Base-by-base conservation (phyloP, 148 eudicot species). In the Nepenthes mirabilis region DNA sequence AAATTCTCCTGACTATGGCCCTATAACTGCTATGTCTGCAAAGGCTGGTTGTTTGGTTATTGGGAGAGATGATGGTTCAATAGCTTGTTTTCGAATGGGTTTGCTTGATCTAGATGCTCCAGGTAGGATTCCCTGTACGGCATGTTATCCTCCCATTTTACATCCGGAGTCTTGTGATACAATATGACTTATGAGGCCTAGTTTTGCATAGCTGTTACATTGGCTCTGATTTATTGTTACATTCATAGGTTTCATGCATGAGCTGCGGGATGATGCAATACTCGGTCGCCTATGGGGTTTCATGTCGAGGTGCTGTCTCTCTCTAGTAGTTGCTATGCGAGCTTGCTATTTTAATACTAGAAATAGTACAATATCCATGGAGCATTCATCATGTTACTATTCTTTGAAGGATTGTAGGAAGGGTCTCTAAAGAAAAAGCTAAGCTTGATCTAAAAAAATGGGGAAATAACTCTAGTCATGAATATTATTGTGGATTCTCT, bases 211-310 rank as follows among this genome's bases (percentile, higher is more conserved):
- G 9, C 36, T 53, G 33, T 57, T 32, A 9, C 36, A 10, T 47
- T 57, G 40, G 47, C 61, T 54, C 2, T 54, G 63, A 57, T 57
- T 40, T 12, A 6, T 63, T 36, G 6, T 65, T 51, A 47, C 9
- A 33, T 56, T 70, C 66, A 47, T 65, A 93, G 99, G 81, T 54
- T 89, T 93, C 77, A 73, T 59, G 68, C 63, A 71, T 70, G 91
- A 89, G 66, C 62, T 93, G 66, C 82, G 84, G 63, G 97, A 93
- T 74, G 99, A 89, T 75, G 86, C 95, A 59, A 82, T 87, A 58
- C 71, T 93, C 64, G 80, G 91, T 68, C 95, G 97, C 49, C 68
- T 93, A 67, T 93, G 96, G 95, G 87, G 99, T 64, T 61, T 93
- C 49, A 56, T 93, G 83, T 84, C 99, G 64, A 86, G 99, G 99